Conservation (phyloP, 1,139 yeast species). For the Debaryomycetaceae sp. region DNA sequence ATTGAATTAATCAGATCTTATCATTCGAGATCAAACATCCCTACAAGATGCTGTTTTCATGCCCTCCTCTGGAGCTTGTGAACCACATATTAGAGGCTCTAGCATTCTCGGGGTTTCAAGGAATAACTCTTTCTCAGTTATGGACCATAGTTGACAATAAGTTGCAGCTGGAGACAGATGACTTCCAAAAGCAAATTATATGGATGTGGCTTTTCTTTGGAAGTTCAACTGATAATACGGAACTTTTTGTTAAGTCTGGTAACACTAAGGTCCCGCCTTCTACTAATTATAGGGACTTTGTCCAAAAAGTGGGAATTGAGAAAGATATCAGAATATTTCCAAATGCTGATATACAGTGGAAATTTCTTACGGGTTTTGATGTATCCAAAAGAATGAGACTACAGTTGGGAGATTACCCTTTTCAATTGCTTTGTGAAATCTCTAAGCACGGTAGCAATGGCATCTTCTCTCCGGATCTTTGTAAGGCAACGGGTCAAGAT, state of each 20-base stretch:
- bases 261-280: slow-evolving; percentile 12
- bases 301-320: slow-evolving; percentile 13
- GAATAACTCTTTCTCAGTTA: slow-evolving; percentile 25
- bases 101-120: slow-evolving; percentile 37
- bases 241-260: slow-evolving; percentile 13
- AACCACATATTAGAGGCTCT: slow-evolving; percentile 24
- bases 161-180: slow-evolving; percentile 20
- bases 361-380: slow-evolving; percentile 36
- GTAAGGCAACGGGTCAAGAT: slow-evolving; percentile 60
- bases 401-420: slow-evolving; percentile 41
- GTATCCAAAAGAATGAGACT: slow-evolving; percentile 28
- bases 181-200: slow-evolving; percentile 33
- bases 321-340: slow-evolving; percentile 25
- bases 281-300: slow-evolving; percentile 20
- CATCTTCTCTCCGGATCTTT: slow-evolving; percentile 54
- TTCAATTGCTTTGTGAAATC: slow-evolving; percentile 42
- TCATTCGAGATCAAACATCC: neutral
- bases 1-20: too few species aligned
- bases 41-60: slow-evolving; percentile 16
- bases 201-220: slow-evolving; percentile 41
- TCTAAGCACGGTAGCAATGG: slow-evolving; percentile 56
- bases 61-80: slow-evolving; percentile 29
- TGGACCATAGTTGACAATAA: slow-evolving; percentile 25
- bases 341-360: slow-evolving; percentile 40
- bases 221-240: slow-evolving; percentile 12